Conservation (phyloP, 805 yeast genomes). For the Lipomyces kockii region DNA sequence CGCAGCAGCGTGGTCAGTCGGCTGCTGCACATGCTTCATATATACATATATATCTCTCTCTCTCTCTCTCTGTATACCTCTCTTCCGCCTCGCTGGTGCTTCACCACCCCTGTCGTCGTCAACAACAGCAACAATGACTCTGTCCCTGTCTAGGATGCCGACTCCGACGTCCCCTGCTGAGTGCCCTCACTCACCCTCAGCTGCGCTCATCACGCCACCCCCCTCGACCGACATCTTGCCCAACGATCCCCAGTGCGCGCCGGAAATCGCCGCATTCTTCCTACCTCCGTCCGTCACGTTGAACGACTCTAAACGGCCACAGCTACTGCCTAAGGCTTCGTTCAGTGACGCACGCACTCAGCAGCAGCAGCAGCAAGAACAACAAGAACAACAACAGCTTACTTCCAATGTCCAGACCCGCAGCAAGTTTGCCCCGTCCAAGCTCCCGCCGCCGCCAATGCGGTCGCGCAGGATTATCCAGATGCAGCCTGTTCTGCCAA, state of each 20-base stretch:
- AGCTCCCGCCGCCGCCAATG: conserved; percentile 36
- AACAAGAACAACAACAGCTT: not conserved
- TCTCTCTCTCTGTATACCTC: no score
- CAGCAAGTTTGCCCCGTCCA: conserved; percentile 14
- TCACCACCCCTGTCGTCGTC: no score
- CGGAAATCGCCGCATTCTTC: conserved; percentile 23
- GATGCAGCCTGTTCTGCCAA: conserved; percentile 36
- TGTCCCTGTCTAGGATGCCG: not conserved
- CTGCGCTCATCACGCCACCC: conserved; percentile 34
- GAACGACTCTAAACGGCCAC: not conserved
- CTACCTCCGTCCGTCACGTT: conserved; percentile 28
- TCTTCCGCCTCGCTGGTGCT: no score
- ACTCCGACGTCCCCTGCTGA: not conserved
- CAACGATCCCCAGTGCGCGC: conserved; percentile 21
- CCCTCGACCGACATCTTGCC: conserved; percentile 35
- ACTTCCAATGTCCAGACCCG: not conserved
- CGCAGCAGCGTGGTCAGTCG: no score
- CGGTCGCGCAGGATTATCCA: conserved; percentile 36
- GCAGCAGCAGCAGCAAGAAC: conserved; percentile 2
- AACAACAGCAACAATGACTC: not conserved
- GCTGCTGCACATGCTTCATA: no score
- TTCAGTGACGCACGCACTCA: conserved; percentile 4
- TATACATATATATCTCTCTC: no score
- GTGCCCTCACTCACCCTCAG: conserved; percentile 1
- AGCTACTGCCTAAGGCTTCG: not conserved